These are phyloP conservation scores for Luffa acutangula DNA, from an alignment of 306 rosid genomes.

Conservation along the genomic window DNA sequence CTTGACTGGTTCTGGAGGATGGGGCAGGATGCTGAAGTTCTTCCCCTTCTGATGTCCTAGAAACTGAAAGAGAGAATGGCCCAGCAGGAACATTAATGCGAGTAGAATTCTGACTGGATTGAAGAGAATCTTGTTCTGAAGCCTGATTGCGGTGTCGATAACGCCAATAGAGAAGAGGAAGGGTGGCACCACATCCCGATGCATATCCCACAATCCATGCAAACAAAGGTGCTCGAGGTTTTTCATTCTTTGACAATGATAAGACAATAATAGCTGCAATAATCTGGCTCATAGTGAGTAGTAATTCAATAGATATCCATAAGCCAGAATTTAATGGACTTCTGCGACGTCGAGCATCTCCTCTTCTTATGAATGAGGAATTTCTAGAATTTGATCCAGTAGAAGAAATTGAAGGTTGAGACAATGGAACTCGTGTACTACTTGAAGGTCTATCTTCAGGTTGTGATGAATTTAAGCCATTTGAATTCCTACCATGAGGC, in stretches of 20 bases:
- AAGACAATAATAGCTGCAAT: conserved; percentile 69
- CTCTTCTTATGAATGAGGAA: conserved; percentile 50
- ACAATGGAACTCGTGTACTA: conserved; percentile 18
- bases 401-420: conserved; percentile 35
- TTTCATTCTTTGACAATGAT: conserved; percentile 72
- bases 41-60: conserved; percentile 63
- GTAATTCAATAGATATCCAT: conserved; percentile 87
- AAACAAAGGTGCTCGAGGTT: conserved; percentile 70
- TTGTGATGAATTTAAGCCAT: conserved; percentile 24
- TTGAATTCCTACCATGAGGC: conserved; percentile 40
- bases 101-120: conserved; percentile 60
- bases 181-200: conserved; percentile 80
- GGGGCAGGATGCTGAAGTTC: conserved; percentile 37
- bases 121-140: conserved; percentile 61
- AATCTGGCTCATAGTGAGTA: conserved; percentile 73
- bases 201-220: conserved; percentile 90
- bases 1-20: conserved; percentile 39
- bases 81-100: conserved; percentile 63
- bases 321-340: conserved; percentile 87
- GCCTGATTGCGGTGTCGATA: conserved; percentile 60
- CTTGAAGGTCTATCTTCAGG: conserved; percentile 44
- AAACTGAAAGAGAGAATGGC: conserved; percentile 47
- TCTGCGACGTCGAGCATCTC: conserved; percentile 63
- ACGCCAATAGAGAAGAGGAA: conserved; percentile 95
- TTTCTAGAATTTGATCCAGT: conserved; percentile 56